Base-by-base conservation (phyloP, 2,329 filamentous ascomycete species). In the Fusarium odoratissimum region DNA sequence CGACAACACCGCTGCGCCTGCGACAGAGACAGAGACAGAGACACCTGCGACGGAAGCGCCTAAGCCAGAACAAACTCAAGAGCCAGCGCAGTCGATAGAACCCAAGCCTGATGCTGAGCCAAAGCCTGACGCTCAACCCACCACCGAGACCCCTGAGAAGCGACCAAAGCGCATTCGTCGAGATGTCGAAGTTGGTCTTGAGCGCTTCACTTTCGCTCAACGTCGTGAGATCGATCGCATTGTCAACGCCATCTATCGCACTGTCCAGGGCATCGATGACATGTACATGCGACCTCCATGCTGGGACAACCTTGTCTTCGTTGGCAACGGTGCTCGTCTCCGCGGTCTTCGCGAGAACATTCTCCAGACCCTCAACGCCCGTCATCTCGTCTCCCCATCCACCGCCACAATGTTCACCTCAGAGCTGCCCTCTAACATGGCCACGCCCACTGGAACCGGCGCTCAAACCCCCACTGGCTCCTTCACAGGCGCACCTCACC, bases 341-440 rank as follows among this genome's bases (percentile, higher is more conserved):
- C 85, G 86, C 84, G 95, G 96, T 9, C 95, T 99, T 81, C 95
- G 93, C 74, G 95, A 98, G 77, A 94, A 95, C 74, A 91, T 99
- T 52, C 81, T 98, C 41, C 89, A 92, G 76, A 95, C 91, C 0
- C 89, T 99, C 40, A 89, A 89, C 41, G 89, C 91, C 54, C 95
- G 95, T 73, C 96, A 97, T 81, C 89, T 98, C 60, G 91, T 99
- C 74, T 97, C 95, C 4, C 96, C 96, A 1, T 95, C 92, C 33
- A 95, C 94, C 3, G 95, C 94, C 56, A 98, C 95, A 45, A 98
- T 98, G 78, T 98, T 98, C 86, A 97, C 95, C 40, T 97, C 95
- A 28, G 96, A 99, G 82, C 91, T 98, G 41, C 96, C 96, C 12
- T 98, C 95, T 13, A 95, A 96, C 83, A 90, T 98, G 79, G 95